Percentiles rank a stretch among this genome's conserved stretches.
phyloP scores from a whole-genome alignment of 306 rosid genomes.

The Pterocarpus santalinus region DNA sequence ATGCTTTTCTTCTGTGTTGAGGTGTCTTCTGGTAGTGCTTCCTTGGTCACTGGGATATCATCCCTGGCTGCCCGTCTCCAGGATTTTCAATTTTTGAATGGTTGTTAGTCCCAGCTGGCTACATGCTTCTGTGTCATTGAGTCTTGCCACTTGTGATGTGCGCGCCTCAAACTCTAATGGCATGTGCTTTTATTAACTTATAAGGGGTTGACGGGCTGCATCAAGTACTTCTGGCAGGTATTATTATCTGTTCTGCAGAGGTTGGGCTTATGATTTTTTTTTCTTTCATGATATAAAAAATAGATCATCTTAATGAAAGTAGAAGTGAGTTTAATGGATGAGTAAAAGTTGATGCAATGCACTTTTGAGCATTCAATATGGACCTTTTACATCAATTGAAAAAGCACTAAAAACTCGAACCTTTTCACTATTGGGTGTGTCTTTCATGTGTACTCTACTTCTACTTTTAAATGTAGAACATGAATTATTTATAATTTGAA shows the following conservation, averaged over 20 bases:
- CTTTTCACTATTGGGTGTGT: too few species aligned
- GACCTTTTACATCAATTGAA: background rate
- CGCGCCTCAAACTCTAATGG: slow-evolving; percentile 61
- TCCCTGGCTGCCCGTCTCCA: slow-evolving; percentile 69
- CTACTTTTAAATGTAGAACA: too few species aligned
- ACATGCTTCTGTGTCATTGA: slow-evolving; percentile 70
- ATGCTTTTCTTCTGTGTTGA: slow-evolving; percentile 67
- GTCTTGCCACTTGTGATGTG: slow-evolving; percentile 66
- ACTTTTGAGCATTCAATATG: background rate
- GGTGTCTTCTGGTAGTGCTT: slow-evolving; percentile 86
- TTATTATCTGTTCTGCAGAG: slow-evolving; percentile 66
- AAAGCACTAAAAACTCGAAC: too few species aligned
- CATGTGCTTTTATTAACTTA: slow-evolving; percentile 54
- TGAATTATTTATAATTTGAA: too few species aligned
- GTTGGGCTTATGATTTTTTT: slow-evolving; percentile 50
- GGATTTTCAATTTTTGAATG: slow-evolving; percentile 72
- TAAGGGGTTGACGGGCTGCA: slow-evolving; percentile 60
- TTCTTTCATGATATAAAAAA: background rate
- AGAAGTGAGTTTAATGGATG: background rate
- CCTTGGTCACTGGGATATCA: slow-evolving; percentile 70
- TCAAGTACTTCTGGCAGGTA: slow-evolving; percentile 76
- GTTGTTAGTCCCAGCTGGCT: slow-evolving; percentile 76
- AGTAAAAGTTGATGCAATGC: background rate
- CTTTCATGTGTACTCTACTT: too few species aligned
- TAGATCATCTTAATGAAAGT: background rate